Conservation (phyloP, 371 early-diverging fungal species). For the Rhizomucor miehei region DNA sequence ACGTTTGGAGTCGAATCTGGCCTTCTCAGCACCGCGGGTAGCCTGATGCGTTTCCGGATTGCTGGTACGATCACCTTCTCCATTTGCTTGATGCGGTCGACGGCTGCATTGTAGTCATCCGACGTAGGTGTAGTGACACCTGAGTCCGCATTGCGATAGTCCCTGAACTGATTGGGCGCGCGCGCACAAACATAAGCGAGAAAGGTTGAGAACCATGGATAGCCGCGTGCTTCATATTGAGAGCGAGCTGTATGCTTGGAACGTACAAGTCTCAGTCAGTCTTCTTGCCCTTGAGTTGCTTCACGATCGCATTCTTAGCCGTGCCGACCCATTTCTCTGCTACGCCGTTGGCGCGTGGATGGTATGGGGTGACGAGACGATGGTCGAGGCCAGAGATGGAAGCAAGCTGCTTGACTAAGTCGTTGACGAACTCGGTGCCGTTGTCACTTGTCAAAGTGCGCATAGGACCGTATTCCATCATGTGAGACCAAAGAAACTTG, state of each 20-base stretch:
- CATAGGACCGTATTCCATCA: conserved; percentile 26
- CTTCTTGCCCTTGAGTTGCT: conserved; percentile 9
- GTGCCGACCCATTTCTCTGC: conserved; percentile 8
- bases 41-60: too few species aligned
- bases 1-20: too few species aligned
- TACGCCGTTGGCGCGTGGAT: conserved; percentile 4
- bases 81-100: too few species aligned
- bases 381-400: conserved; percentile 1
- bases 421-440: conserved; percentile 26
- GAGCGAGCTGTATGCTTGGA: conserved; percentile 8
- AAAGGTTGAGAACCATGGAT: conserved; percentile 4
- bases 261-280: conserved; percentile 10
- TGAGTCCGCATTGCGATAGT: conserved; percentile 6
- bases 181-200: conserved; percentile 20
- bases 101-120: too few species aligned
- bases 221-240: conserved; percentile 9
- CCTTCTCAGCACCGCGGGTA: too few species aligned
- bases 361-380: conserved; percentile 1
- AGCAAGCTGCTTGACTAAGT: conserved; percentile 3
- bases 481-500: conserved; percentile 9
- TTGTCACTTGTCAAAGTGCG: conserved; percentile 20
- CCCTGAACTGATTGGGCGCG: conserved; percentile 10
- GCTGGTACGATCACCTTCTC: too few species aligned
- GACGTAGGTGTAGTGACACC: too few species aligned
- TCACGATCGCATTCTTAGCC: neutral